A percentile compares a stretch with the other conserved stretches of the same genome.
These are phyloP conservation scores for Cryptosporidium parvum DNA, from an alignment of 169 alveolate genomes.

Conservation along the genomic window DNA sequence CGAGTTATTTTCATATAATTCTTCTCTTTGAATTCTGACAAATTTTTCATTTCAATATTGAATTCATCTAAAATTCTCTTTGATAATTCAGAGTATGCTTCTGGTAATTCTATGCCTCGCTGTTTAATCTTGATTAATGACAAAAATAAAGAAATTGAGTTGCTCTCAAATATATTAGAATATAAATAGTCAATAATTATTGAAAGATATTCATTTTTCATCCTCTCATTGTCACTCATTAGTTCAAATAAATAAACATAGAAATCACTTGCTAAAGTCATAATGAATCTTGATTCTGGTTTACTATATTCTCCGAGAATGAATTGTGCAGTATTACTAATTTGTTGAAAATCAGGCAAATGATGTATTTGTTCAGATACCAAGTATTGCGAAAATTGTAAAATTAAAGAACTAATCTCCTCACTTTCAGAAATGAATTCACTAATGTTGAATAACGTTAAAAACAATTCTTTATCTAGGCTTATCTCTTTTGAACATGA, in stretches of 20 bases:
- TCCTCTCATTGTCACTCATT: not conserved
- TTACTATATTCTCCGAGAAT: not conserved
- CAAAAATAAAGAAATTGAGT: conserved; percentile 5
- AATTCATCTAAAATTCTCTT: not conserved
- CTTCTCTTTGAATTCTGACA: not conserved
- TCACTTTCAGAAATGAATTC: not conserved
- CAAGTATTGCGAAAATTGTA: not conserved
- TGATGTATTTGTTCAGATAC: too few species aligned
- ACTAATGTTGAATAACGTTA: not conserved
- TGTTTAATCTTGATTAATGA: conserved; percentile 6
- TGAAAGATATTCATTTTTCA: not conserved
- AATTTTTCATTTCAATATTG: not conserved
- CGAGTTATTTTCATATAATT: not conserved
- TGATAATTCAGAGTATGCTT: not conserved
- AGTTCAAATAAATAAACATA: conserved; percentile 4
- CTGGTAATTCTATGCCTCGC: not conserved
- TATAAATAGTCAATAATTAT: not conserved
- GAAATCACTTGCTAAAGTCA: conserved; percentile 3
- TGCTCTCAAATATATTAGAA: not conserved
- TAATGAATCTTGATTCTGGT: not conserved
- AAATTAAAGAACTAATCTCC: not conserved
- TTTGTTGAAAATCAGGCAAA: not conserved
- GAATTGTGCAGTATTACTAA: not conserved
- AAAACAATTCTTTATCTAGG: not conserved
- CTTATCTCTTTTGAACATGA: not conserved